phyloP scores from a whole-genome alignment of 2,329 filamentous ascomycete species.

The Clonostachys rhizophaga region DNA sequence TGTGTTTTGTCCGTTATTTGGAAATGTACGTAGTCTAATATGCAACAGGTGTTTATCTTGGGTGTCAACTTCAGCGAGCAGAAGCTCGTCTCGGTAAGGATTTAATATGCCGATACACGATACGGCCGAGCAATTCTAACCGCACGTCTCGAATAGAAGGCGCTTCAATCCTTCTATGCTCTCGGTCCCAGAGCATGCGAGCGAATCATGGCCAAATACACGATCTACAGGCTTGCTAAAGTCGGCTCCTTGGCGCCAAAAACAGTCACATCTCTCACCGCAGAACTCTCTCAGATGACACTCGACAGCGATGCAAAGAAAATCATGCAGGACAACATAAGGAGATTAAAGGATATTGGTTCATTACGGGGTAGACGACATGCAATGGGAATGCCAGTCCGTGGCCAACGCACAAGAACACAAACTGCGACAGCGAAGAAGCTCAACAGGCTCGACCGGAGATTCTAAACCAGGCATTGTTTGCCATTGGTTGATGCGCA shows the following conservation, averaged over 20 bases:
- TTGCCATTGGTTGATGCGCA: too few relatives aligned
- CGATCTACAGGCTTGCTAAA: conserved; percentile 79
- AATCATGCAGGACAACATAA: conserved; percentile 79
- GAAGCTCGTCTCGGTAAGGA: conserved; percentile 73
- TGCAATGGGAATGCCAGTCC: conserved; percentile 86
- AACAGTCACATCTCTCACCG: conserved; percentile 76
- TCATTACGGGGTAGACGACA: conserved; percentile 85
- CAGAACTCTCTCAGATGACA: conserved; percentile 84
- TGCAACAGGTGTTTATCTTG: conserved; percentile 71
- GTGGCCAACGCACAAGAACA: conserved; percentile 82
- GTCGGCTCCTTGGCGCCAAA: conserved; percentile 70
- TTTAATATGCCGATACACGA: not conserved
- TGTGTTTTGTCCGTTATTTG: too few relatives aligned
- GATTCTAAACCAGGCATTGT: not conserved
- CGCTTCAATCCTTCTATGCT: conserved; percentile 81
- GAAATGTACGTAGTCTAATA: not conserved
- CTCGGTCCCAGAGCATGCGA: conserved; percentile 67
- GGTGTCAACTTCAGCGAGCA: conserved; percentile 81
- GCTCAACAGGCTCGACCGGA: conserved; percentile 51
- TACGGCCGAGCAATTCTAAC: too few relatives aligned
- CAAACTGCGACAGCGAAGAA: conserved; percentile 60
- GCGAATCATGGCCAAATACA: conserved; percentile 81
- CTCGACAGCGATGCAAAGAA: conserved; percentile 85
- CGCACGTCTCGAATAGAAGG: conserved; percentile 42
- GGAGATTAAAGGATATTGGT: conserved; percentile 83